A percentile compares a stretch with the other conserved stretches of the same genome.
These are phyloP conservation scores for Aspergillus diversus DNA, from an alignment of 495 filamentous ascomycete genomes.

Conservation along the genomic window DNA sequence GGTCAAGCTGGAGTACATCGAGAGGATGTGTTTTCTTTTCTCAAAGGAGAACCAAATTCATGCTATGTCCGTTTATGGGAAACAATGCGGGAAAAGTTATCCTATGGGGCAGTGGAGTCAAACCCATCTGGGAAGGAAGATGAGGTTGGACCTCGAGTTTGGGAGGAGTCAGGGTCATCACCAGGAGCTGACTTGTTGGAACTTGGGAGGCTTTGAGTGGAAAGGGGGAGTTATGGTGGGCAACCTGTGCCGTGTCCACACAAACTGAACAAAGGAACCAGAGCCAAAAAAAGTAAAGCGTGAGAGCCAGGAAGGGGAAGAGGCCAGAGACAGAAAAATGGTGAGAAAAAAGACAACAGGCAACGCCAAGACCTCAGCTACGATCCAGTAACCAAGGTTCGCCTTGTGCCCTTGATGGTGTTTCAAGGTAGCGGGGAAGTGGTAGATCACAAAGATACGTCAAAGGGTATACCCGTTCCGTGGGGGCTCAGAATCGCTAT, in stretches of 20 bases:
- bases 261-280: conserved; percentile 21
- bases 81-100: conserved; percentile 22
- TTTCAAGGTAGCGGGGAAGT: conserved; percentile 48
- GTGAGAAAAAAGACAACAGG: conserved; percentile 20
- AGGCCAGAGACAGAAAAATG: conserved; percentile 20
- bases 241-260: conserved; percentile 29
- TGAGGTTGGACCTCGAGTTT: conserved; percentile 1
- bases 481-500: conserved; percentile 25
- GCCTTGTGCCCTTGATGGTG: conserved; percentile 32
- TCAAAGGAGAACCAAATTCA: conserved; percentile 2
- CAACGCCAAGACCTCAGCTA: conserved; percentile 41
- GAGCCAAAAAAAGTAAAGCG: conserved; percentile 24
- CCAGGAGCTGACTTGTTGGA: conserved; percentile 7
- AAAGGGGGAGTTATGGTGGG: conserved; percentile 19
- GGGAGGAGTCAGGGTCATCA: conserved; percentile 10
- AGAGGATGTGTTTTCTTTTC: background rate
- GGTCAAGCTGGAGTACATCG: conserved; percentile 9
- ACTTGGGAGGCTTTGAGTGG: conserved; percentile 6
- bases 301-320: conserved; percentile 17
- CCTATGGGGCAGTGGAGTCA: conserved; percentile 16
- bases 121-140: conserved; percentile 8
- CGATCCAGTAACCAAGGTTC: conserved; percentile 45
- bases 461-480: conserved; percentile 46
- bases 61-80: conserved; percentile 22
- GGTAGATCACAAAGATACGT: conserved; percentile 43